A percentile compares a stretch with the other conserved stretches of the same genome.
Conservation (phyloP, 768 basidiomycete genomes). For the Wakefieldia striispora region DNA sequence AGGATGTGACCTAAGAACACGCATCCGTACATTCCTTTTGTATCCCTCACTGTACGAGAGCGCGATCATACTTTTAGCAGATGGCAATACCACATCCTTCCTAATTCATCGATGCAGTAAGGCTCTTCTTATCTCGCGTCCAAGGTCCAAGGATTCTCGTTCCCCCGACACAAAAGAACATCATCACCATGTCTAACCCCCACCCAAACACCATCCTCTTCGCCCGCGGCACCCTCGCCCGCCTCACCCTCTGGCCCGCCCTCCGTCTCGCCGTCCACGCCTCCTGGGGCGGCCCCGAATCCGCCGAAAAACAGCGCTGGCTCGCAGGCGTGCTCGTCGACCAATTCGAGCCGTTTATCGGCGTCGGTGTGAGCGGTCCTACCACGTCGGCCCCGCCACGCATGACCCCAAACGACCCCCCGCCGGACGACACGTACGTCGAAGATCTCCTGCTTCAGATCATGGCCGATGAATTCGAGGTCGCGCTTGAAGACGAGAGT, state of each 20-base stretch:
- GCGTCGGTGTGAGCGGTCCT: constrained; percentile 18
- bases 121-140: too few relatives aligned
- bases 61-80: too few relatives aligned
- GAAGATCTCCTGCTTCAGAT: constrained; percentile 81
- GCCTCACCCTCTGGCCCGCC: constrained; percentile 81
- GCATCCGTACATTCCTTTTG: too few relatives aligned
- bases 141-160: too few relatives aligned
- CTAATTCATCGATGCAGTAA: too few relatives aligned
- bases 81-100: too few relatives aligned
- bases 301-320: constrained; percentile 76
- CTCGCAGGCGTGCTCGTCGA: constrained; percentile 79
- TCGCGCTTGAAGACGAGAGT: constrained; percentile 81
- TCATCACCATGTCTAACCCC: constrained; percentile 22
- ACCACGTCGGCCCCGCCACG: not conserved
- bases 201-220: constrained; percentile 62
- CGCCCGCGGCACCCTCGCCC: constrained; percentile 81
- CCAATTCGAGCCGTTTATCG: constrained; percentile 60
- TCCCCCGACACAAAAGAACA: too few relatives aligned
- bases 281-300: constrained; percentile 81
- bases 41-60: too few relatives aligned
- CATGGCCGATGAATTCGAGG: constrained; percentile 86
- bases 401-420: not conserved
- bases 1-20: too few relatives aligned
- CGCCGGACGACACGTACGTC: constrained; percentile 70
- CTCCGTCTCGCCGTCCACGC: constrained; percentile 84